Evolutionary conservation across 768 basidiomycete species (phyloP), one percentile per base, ranked within the genome.

Genomic region (Lanmaoa pseudosensibilis): DNA sequence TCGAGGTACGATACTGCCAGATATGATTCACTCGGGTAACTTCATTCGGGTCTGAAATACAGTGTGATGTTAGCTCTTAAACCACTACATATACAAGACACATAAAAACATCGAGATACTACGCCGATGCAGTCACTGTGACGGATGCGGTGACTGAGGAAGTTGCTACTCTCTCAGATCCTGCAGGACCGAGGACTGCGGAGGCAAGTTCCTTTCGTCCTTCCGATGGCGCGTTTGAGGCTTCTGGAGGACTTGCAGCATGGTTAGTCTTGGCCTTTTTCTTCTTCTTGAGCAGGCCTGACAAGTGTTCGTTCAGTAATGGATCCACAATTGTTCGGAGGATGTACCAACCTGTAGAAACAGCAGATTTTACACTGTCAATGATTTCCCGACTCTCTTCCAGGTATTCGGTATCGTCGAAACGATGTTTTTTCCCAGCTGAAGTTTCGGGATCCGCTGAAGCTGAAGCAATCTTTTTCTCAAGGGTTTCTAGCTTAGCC

Each of bases 371-470:
- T 30, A 98, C 95, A 60, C 81, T 85, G 61, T 96, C 94, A 2
- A 93, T 91, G 27, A 98, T 83, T 65, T 97, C 94, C 70, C 83
- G 79, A 64, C 87, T 94, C 75, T 96, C 87, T 69, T 98, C 94
- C 38, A 99, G 69, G 68, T 89, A 99, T 70, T 94, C 89, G 3
- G 85, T 87, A 66, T 99, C 96, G 47, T 98, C 94, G 45, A 98
- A 86, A 27, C 91, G 83, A 63, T 92, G 90, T 67, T 96, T 97
- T 78, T 82, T 87, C 11, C 90, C 90, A 0, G 85, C 80, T 5
- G 81, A 65, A 18, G 80, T 73, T 38, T 82, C 78, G 0, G 81
- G 70, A 45, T 77, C 73, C 15, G 37, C 72, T 11, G 77, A 74
- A 34, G 73, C 73, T 30, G 69, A 67, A 32, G 68, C 67, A 4